Evolutionary conservation across 192 early-diverging fungal genomes (phyloP).

Genomic region (Backusella sp.): DNA sequence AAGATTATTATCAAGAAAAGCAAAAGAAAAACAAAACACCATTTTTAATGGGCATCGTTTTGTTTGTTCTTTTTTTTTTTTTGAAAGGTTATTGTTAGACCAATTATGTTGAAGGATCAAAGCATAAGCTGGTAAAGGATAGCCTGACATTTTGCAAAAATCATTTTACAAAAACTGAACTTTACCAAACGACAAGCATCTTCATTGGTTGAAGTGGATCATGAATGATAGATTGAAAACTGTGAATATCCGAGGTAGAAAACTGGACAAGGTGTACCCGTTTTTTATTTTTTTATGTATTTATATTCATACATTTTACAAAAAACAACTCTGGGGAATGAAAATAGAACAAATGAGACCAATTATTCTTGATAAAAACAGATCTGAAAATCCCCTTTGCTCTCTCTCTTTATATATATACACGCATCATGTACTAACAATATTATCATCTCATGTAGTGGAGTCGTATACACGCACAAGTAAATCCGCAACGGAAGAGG

Average conservation of each 20-base stretch:
- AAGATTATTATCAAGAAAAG: constrained; percentile 17
- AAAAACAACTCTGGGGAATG: not conserved
- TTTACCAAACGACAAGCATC: not conserved
- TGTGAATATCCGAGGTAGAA: not conserved
- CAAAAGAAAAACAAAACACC: not conserved
- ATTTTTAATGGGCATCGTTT: not conserved
- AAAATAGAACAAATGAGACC: not conserved
- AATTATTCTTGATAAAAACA: not conserved
- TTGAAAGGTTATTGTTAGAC: constrained; percentile 18
- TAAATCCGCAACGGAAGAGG: not conserved
- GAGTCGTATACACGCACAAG: constrained; percentile 25
- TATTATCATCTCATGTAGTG: constrained; percentile 6
- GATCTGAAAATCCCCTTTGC: not conserved
- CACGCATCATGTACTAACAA: no score
- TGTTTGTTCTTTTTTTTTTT: not conserved
- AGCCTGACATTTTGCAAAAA: constrained; percentile 24
- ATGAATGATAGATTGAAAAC: constrained; percentile 17
- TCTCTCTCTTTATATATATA: not conserved
- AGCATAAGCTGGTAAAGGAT: constrained; percentile 30
- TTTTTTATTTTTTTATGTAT: not conserved
- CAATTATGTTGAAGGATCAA: constrained; percentile 5
- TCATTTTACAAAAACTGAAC: constrained; percentile 27
- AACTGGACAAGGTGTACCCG: not conserved
- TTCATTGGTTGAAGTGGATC: constrained; percentile 19
- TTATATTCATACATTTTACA: no score